phyloP scores from a whole-genome alignment of 495 filamentous ascomycete species.

The Astrothelium macrocarpum region DNA sequence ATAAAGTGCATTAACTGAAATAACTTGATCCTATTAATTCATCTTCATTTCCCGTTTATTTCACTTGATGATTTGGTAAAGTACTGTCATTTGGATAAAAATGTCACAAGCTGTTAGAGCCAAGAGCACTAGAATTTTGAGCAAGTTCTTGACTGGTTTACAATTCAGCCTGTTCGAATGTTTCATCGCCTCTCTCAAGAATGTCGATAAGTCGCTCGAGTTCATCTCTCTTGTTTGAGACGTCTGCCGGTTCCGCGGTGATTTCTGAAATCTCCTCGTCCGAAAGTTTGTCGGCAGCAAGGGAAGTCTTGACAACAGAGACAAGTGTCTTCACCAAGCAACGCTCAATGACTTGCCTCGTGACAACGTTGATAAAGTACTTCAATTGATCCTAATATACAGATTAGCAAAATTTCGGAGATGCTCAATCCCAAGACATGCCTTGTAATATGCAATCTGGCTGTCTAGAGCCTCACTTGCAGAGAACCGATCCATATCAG shows the following conservation, averaged over 20 bases:
- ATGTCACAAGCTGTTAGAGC: background rate
- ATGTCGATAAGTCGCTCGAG: constrained; percentile 18
- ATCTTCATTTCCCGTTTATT: background rate
- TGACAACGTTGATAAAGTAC: constrained; percentile 26
- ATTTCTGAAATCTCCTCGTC: constrained; percentile 25
- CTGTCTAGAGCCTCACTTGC: constrained; percentile 15
- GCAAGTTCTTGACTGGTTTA: background rate
- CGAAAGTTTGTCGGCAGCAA: constrained; percentile 18
- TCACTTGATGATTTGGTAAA: background rate
- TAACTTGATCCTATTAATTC: background rate
- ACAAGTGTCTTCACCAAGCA: constrained; percentile 24
- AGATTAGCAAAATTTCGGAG: constrained; percentile 5
- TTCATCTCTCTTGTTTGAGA: constrained; percentile 13
- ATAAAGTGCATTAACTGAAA: too few relatives aligned
- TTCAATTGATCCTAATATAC: constrained; percentile 23
- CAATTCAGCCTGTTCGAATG: constrained; percentile 17
- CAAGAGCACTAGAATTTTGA: background rate
- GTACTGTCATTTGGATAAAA: background rate
- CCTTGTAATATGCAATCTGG: constrained; percentile 18
- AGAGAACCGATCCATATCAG: constrained; percentile 15
- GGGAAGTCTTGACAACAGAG: constrained; percentile 21
- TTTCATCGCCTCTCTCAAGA: constrained; percentile 23
- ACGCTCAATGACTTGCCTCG: constrained; percentile 31
- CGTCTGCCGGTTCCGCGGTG: constrained; percentile 22
- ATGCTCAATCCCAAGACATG: constrained; percentile 9